These are phyloP conservation scores for Celoporthe dispersa DNA, from an alignment of 2,329 filamentous ascomycete species.

Conservation along the genomic window DNA sequence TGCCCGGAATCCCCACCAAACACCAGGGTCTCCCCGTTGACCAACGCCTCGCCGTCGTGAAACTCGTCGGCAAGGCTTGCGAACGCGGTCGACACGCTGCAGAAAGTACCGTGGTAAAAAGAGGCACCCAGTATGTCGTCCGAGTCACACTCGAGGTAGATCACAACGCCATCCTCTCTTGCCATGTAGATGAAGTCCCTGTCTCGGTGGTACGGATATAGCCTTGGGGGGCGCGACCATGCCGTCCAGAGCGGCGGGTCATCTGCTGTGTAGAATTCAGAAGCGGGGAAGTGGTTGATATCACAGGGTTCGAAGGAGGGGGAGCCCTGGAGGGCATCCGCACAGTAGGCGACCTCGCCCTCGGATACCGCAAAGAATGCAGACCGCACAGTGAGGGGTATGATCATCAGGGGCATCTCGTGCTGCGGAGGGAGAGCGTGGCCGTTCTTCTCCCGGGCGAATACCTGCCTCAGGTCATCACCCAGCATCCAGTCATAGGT, in stretches of 20 bases:
- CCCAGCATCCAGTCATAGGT: conserved; percentile 65
- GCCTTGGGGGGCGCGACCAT: conserved; percentile 80
- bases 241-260: conserved; percentile 72
- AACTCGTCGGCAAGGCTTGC: conserved; percentile 71
- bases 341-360: conserved; percentile 59
- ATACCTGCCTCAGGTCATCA: conserved; percentile 50
- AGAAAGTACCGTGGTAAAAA: conserved; percentile 67
- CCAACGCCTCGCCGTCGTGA: conserved; percentile 20
- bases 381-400: conserved; percentile 72
- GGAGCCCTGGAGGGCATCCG: conserved; percentile 56
- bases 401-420: conserved; percentile 69
- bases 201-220: conserved; percentile 61
- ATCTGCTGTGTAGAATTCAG: conserved; percentile 51
- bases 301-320: conserved; percentile 53
- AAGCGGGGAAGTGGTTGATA: conserved; percentile 46
- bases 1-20: conserved; percentile 78
- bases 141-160: conserved; percentile 70
- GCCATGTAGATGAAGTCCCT: conserved; percentile 85
- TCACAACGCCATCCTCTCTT: conserved; percentile 83
- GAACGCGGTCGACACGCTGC: conserved; percentile 82
- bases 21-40: conserved; percentile 72
- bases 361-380: conserved; percentile 73
- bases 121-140: conserved; percentile 58
- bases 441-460: conserved; percentile 53
- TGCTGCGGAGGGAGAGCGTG: conserved; percentile 55